Base-by-base conservation (phyloP, 352 stramenopile genomes). In the Phytopythium boreale region DNA sequence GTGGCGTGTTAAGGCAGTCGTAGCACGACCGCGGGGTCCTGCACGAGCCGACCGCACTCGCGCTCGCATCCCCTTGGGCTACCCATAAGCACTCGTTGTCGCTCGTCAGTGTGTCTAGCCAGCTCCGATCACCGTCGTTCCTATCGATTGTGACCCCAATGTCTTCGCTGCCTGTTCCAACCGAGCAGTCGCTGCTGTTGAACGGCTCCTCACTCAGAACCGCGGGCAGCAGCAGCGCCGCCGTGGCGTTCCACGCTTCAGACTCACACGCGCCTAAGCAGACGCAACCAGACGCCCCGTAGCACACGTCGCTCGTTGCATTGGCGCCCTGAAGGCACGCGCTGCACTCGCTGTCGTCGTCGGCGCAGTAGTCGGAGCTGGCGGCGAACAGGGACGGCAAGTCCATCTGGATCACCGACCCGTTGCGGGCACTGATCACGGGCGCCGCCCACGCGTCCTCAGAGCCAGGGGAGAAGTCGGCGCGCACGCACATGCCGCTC, bases 41-140 rank as follows among this genome's bases (percentile, higher is more conserved):
- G 43, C 74, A 81, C 6, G 66, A 10, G 3, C 19, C 24, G 9
- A 9, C 3, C 19, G 17, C 36, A 26, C 14, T 26, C 20, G 51
- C 36, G 39, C 14, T 26, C 20, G 51, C 20, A 64, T 69, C 52
- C 69, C 61, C 41, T 66, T 74, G 37, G 64, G 63, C n/a, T 41
- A 72, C 63, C 74, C 74, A 82, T 43, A 69, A 72, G 64, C 74
- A 82, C 50, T 59, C 62, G 57, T 82, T 73, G 34, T 77, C 66
- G 60, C 58, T 71, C 5, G 59, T 53, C 10, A 64, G 12, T n/a
- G 65, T 69, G 44, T 87, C 41, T 20, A 64, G 61, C 56, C 22
- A 37, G 49, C 26, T 56, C 49, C 15, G 11, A 4, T 24, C 26
- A 14, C 7, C 26, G 4, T 36, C 9, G 5, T 17, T 4, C 0